Evolutionary conservation across 495 filamentous ascomycete genomes (phyloP), one percentile per base, ranked within the genome.

Genomic region (Penicillium pulvis): DNA sequence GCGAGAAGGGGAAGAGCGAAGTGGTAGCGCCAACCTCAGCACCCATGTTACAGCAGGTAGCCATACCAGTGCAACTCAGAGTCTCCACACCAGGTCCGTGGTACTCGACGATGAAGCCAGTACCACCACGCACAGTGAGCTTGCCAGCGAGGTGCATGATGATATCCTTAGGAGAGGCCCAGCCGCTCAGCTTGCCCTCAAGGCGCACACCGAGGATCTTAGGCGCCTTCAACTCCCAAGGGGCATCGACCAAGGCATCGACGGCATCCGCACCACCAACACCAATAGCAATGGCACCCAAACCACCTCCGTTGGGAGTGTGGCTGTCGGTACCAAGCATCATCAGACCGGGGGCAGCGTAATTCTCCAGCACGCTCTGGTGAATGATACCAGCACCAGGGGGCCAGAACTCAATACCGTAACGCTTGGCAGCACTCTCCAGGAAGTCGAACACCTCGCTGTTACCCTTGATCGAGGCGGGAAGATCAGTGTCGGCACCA

Each of bases 311-410:
- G 71, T 98, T 98, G 20, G 94, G 94, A 28, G 94, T 97, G 77
- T 98, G 94, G 68, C 93, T 97, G 73, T 98, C 94, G 36, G 94
- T 98, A 56, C 94, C 94, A n/a, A 98, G 83, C 93, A 98, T 97
- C 94, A 98, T 97, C 66, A 97, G 71, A 46, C 94, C 94, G 5
- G 94, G 94, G 5, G 92, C 87, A n/a, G 94, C 90, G 69, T 98
- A 98, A 75, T 98, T 98, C 80, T 98, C 94, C 64, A 98, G 78
- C 44, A 98, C 94, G 57, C 90, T 95, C 82, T 98, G 94, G 77
- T 98, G 94, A 62, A 98, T 98, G 58, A 98, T 98, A 58, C 94
- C 94, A n/a, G 94, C 94, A 52, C 95, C 95, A 0, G 94, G 94
- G 2, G 94, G 91, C 94, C 94, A 98, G 73, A 98, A 98, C 71